Evolutionary conservation across 805 yeast genomes (phyloP).

Genomic region (Zygoascus ofunaensis): DNA sequence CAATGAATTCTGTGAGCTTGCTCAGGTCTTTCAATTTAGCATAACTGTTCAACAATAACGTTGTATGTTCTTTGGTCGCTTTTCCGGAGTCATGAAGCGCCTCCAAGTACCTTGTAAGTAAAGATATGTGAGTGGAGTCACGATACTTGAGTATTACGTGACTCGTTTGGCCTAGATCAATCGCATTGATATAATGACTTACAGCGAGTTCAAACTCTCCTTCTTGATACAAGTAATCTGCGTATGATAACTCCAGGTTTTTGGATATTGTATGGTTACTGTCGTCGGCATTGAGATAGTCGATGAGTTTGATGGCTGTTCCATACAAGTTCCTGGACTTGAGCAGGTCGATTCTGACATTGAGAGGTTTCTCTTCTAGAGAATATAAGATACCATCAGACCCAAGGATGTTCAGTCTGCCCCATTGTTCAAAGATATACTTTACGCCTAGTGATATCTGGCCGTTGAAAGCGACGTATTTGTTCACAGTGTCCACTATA

Average conservation of each 20-base stretch:
- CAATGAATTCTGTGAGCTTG: slow-evolving; percentile 50
- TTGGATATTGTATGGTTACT: slow-evolving; percentile 16
- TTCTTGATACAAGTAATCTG: slow-evolving; percentile 59
- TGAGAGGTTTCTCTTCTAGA: slow-evolving; percentile 54
- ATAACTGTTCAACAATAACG: slow-evolving; percentile 66
- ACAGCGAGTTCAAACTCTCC: slow-evolving; percentile 63
- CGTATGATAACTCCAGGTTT: slow-evolving; percentile 49
- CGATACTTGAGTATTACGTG: slow-evolving; percentile 71
- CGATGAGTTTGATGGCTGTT: slow-evolving; percentile 64
- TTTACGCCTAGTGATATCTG: slow-evolving; percentile 58
- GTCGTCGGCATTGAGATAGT: slow-evolving; percentile 24
- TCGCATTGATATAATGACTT: slow-evolving; percentile 56
- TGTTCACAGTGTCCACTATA: slow-evolving; percentile 60
- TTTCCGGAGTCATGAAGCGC: slow-evolving; percentile 44
- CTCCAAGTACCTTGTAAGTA: slow-evolving; percentile 55
- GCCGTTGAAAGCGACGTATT: slow-evolving; percentile 59
- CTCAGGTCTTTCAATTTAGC: slow-evolving; percentile 61
- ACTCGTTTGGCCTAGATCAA: slow-evolving; percentile 53
- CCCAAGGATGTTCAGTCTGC: slow-evolving; percentile 51
- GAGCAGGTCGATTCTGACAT: slow-evolving; percentile 60
- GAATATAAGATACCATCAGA: slow-evolving; percentile 68
- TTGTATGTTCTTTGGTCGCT: slow-evolving; percentile 73
- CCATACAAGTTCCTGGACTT: slow-evolving; percentile 61
- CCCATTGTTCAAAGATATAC: slow-evolving; percentile 50
- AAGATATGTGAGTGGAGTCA: slow-evolving; percentile 62